Conservation (phyloP, 2,329 filamentous ascomycete genomes). For the Furcasterigmium furcatum region DNA sequence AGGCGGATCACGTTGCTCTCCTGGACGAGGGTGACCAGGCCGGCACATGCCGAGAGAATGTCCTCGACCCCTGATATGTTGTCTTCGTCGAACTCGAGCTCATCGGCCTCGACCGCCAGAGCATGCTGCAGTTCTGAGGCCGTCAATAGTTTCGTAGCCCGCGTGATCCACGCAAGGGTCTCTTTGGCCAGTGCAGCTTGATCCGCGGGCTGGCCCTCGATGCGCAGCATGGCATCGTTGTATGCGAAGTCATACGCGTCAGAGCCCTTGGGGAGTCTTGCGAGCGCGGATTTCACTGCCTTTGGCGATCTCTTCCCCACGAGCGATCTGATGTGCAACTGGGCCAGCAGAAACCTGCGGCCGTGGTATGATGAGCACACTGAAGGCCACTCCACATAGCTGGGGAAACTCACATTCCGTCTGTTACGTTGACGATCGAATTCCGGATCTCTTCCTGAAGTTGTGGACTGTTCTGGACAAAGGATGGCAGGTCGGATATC, state of each 20-base stretch:
- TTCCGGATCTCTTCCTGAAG: constrained; percentile 7
- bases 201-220: constrained; percentile 22
- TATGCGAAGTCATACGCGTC: constrained; percentile 24
- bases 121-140: constrained; percentile 30
- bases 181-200: constrained; percentile 13
- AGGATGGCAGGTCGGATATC: neutral
- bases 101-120: constrained; percentile 25
- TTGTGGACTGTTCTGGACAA: neutral
- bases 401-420: constrained; percentile 20
- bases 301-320: neutral
- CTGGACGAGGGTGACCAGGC: constrained; percentile 30
- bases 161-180: constrained; percentile 30
- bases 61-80: constrained; percentile 19
- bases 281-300: constrained; percentile 2
- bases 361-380: neutral
- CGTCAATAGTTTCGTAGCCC: constrained; percentile 20
- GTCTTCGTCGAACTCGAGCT: constrained; percentile 21
- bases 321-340: constrained; percentile 4
- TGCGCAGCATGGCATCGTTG: constrained; percentile 27
- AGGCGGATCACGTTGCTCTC: constrained; percentile 28
- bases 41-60: constrained; percentile 28
- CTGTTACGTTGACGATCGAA: neutral
- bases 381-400: neutral
- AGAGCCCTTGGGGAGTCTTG: neutral
- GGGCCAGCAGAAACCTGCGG: constrained; percentile 10